Base-by-base conservation (phyloP, 176 grass and related monocot genomes). In the Hordeum marinum region DNA sequence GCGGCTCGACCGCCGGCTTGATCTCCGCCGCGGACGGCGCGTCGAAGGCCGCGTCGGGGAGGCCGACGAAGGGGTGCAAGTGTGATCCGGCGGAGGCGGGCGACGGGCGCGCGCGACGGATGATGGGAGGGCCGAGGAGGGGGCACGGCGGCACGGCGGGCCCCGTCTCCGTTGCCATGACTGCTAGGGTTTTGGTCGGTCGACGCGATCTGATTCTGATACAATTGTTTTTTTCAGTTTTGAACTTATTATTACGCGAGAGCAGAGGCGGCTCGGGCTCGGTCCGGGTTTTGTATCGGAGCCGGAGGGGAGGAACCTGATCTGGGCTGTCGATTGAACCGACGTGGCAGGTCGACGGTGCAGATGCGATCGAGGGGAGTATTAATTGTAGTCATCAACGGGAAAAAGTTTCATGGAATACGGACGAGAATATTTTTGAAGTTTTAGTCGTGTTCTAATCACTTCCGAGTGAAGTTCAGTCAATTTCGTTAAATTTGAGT, bases 31-130 rank as follows among this genome's bases (percentile, higher is more conserved):
- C 12, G 27, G 23, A 17, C n/a, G 57, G 50, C 21, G 13, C 12
- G 74, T 84, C 84, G 81, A 89, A 84, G 75, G 18, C 66, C 21
- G 81, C 75, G 40, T 89, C 75, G 10, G 84, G 76, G 42, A 84
- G 35, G 37, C 37, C 25, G 72, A 88, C 43, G 72, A 63, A 72
- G 15, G 76, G 84, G 17, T 63, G 75, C 9, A 63, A 77, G 42
- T 5, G 46, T 13, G 0, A 45, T 11, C 4, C 42, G 62, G 78
- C 15, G 72, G 67, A 9, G 2, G 31, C 20, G 31, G 34, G 20
- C 1, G 63, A 29, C 52, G 9, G 75, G 15, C 50, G 80, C 1
- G 67, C 67, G 0, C 67, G 35, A 21, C 80, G 80, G 80, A 71
- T 72, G 9, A 58, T 3, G 0, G 80, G 80, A 43, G 80, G 80